Base-by-base conservation (phyloP, 2,329 filamentous ascomycete species). In the Aspergillus tanneri region DNA sequence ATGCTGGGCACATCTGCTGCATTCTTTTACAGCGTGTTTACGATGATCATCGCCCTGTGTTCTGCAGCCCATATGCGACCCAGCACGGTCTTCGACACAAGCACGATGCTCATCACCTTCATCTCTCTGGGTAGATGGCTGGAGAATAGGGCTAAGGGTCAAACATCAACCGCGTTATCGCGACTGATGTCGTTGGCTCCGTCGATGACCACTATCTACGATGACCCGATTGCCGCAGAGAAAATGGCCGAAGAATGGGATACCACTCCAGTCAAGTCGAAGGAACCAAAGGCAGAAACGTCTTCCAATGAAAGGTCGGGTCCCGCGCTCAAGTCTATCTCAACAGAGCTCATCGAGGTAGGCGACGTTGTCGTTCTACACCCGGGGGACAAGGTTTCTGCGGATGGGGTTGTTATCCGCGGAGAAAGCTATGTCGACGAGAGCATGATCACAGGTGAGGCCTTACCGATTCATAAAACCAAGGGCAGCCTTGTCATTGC, bases 391-490 rank as follows among this genome's bases (percentile, higher is more conserved):
- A 97, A 97, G 74, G 90, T 99, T 49, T 92, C 93, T 2, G 92
- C 92, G 1, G 93, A 99, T 66, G 93, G 93, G 39, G 79, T 83
- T 7, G 81, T 99, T 43, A 89, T 90, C 47, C 84, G 87, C 44
- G 93, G 93, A 24, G 89, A 96, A 70, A 95, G 90, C 27, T 96
- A 95, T 62, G 83, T 96, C 18, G 90, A 99, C 58, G 93, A 99
- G 72, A 96, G 90, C 65, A 97, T 97, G 92, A 91, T 99, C 40
- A 99, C 93, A 5, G 93, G 93, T 56, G 93, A 99, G 73, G 88
- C 93, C 2, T 92, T 96, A 81, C 92, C 93, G 0, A 90, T 97
- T 27, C 84, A 90, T 61, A 99, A 99, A 73, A 85, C 82, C 58
- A 86, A 88, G 61, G 90, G 88, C 7, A 84, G 84, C 57, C 72